Base-by-base conservation (phyloP, 257 asterid species). In the Salvia rosmarinus region DNA sequence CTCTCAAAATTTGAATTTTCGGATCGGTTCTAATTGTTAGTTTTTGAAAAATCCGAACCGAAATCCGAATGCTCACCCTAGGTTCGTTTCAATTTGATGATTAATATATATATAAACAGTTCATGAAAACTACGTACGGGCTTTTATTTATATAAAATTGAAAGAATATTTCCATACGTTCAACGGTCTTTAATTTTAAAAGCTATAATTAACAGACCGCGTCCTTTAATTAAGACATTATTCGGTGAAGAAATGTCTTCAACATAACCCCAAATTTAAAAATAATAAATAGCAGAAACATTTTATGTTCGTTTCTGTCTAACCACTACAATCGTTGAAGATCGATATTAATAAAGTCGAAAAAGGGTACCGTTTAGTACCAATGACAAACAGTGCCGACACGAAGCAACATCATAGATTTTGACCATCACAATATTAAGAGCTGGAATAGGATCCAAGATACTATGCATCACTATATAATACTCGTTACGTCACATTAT, bases 341-440 rank as follows among this genome's bases (percentile, higher is more conserved):
- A 4, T 54, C 10, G n/a, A 34, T 63, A 49, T 32, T 12, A 17
- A 20, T 62, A 20, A 42, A 19, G 61, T 69, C 54, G 52, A 44
- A 76, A 40, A 42, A 16, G 12, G 52, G 59, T 63, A 56, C 71
- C 2, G 30, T 62, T 47, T 42, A 51, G 70, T 17, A 12, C 12
- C 70, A 39, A 34, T 50, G 81, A 75, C 78, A 71, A 67, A 57
- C 35, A 79, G 77, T 70, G 81, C 79, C 75, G 73, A 68, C 83
- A 58, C 17, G 0, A 32, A 11, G 13, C 62, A 68, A 64, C 66
- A 68, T 78, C 78, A 75, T 4, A 23, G 74, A 47, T 70, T 64
- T 64, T 59, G 82, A 76, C 82, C 76, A 16, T 49, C 57, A 58
- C 11, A 5, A 13, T 21, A 67, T 60, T 37, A 65, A 62, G 40